Conservation (phyloP, 306 rosid genomes). For the Geum urbanum region DNA sequence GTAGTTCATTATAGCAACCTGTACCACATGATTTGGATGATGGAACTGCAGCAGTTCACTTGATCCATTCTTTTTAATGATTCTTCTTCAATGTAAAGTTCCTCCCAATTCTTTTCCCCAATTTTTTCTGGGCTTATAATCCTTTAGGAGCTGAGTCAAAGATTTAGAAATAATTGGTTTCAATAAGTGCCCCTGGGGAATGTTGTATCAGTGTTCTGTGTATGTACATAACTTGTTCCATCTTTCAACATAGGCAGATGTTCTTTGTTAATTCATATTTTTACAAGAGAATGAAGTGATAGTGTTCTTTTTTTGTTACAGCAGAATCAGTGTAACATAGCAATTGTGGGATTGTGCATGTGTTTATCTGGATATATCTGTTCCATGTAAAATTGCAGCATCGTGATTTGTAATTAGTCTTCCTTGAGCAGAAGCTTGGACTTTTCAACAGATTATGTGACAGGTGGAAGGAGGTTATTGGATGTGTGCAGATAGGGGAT, state of each 20-base stretch:
- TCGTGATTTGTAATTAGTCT: not conserved
- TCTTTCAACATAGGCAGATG: not conserved
- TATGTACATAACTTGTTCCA: constrained; percentile 43
- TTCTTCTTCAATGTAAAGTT: constrained; percentile 56
- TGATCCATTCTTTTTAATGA: constrained; percentile 44
- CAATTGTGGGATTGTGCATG: not conserved
- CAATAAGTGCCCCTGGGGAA: constrained; percentile 35
- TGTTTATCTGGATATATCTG: not conserved
- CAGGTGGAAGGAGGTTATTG: constrained; percentile 53
- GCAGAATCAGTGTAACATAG: not conserved
- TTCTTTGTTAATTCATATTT: not conserved
- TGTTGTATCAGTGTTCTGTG: constrained; percentile 17
- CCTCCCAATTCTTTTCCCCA: constrained; percentile 30
- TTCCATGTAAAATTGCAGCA: not conserved
- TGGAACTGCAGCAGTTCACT: constrained; percentile 26
- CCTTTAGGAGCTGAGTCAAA: constrained; percentile 43
- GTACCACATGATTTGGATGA: constrained; percentile 9
- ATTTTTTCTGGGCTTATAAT: constrained; percentile 18
- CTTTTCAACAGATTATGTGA: constrained; percentile 30
- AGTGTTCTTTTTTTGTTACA: not conserved
- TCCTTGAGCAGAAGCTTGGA: not conserved
- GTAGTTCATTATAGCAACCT: not conserved
- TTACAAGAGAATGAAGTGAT: not conserved
- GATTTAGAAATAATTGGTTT: constrained; percentile 37
- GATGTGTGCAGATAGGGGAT: constrained; percentile 51